Evolutionary conservation across 768 basidiomycete species (phyloP).

Genomic region (Dioszegia aurantiaca): DNA sequence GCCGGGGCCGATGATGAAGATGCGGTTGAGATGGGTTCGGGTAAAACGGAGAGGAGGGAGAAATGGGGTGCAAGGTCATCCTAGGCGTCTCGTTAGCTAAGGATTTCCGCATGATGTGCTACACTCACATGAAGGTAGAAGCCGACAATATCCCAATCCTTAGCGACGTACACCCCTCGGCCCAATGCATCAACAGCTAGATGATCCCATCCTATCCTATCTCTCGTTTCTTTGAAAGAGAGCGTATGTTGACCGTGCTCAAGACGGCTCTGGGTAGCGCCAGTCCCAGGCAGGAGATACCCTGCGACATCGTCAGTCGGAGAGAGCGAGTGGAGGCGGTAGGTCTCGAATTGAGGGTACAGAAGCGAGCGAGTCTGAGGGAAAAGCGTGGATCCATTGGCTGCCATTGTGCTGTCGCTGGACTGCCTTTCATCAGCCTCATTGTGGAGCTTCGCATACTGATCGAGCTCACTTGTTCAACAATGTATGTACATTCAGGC

Average conservation of each 20-base stretch:
- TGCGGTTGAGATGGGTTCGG: slow-evolving; percentile 32
- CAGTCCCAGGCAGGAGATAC: slow-evolving; percentile 29
- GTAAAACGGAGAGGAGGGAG: slow-evolving; percentile 24
- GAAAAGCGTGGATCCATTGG: slow-evolving; percentile 23
- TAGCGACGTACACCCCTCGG: slow-evolving; percentile 41
- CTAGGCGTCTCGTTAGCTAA: slow-evolving; percentile 14
- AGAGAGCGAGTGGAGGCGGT: slow-evolving; percentile 40
- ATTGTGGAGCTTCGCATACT: too few species aligned
- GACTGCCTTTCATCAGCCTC: too few species aligned
- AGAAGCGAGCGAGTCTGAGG: slow-evolving; percentile 30
- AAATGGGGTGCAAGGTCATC: slow-evolving; percentile 29
- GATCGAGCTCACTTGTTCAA: too few species aligned
- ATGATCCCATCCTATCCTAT: slow-evolving; percentile 46
- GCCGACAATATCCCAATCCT: slow-evolving; percentile 38
- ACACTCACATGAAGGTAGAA: slow-evolving; percentile 34
- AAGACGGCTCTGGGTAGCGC: slow-evolving; percentile 39
- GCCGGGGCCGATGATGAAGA: slow-evolving; percentile 14
- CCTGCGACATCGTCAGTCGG: slow-evolving; percentile 24
- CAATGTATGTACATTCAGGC: too few species aligned
- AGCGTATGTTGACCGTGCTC: slow-evolving; percentile 24
- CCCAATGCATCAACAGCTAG: slow-evolving; percentile 19
- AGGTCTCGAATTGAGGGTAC: slow-evolving; percentile 50
- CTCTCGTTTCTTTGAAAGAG: slow-evolving; percentile 39
- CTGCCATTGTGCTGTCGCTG: neutral
- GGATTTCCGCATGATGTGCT: too few species aligned